Percentiles rank a stretch among this genome's conserved stretches.
Evolutionary conservation across 1,284 basidiomycete species (phyloP).

Genomic region (Leccinum pachyderme): DNA sequence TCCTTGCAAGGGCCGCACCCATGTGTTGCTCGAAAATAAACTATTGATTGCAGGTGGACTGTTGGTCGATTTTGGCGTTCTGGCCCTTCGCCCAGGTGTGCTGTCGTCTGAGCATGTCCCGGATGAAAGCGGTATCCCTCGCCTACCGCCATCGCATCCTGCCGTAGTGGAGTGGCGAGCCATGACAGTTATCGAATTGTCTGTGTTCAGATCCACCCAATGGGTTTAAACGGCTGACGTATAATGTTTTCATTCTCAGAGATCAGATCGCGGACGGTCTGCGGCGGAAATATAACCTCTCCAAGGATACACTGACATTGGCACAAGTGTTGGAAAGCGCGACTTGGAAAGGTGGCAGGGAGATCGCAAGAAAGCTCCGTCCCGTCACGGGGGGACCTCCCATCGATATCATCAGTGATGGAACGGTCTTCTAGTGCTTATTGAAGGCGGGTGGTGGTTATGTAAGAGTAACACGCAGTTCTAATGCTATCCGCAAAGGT

Average conservation of each 20-base stretch:
- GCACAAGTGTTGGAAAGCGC: slow-evolving; percentile 91
- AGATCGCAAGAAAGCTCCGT: slow-evolving; percentile 81
- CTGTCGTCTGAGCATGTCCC: slow-evolving; percentile 43
- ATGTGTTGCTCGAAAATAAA: not conserved
- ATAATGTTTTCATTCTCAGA: slow-evolving; percentile 39
- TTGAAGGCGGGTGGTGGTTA: not conserved
- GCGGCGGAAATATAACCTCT: slow-evolving; percentile 55
- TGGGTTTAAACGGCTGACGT: slow-evolving; percentile 2
- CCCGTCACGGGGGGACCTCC: slow-evolving; percentile 80
- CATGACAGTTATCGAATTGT: slow-evolving; percentile 91
- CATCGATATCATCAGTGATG: slow-evolving; percentile 84
- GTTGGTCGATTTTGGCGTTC: slow-evolving; percentile 79
- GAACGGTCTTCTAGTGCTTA: slow-evolving; percentile 67
- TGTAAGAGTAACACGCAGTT: not conserved
- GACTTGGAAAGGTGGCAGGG: slow-evolving; percentile 94
- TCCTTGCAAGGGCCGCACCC: not conserved
- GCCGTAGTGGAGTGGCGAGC: slow-evolving; percentile 96
- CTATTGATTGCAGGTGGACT: slow-evolving; percentile 66
- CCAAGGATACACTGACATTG: slow-evolving; percentile 55
- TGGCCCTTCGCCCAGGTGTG: slow-evolving; percentile 51
- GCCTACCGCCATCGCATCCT: slow-evolving; percentile 73
- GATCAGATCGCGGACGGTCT: slow-evolving; percentile 79
- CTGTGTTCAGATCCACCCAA: slow-evolving; percentile 32
- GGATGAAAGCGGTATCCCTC: slow-evolving; percentile 55
- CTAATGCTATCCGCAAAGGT: not conserved